Evolutionary conservation across 2,329 filamentous ascomycete genomes (phyloP).

Genomic region (Hypoxylon sp.): DNA sequence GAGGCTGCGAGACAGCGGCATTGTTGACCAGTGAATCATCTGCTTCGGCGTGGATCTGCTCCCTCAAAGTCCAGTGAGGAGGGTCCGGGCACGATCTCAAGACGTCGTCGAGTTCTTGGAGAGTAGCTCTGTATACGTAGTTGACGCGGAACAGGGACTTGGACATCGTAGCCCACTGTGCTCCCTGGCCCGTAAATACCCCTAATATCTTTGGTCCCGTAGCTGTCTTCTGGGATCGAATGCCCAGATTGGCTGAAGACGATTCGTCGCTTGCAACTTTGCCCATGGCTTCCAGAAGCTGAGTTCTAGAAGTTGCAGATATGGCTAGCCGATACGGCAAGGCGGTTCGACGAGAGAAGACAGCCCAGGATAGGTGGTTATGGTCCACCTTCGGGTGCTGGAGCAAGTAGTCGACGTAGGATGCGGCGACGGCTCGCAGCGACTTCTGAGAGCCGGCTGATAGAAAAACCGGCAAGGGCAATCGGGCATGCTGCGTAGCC

Average conservation of each 20-base stretch:
- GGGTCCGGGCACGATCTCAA: conserved; percentile 35
- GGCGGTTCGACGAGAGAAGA: conserved; percentile 43
- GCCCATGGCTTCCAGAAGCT: conserved; percentile 40
- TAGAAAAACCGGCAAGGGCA: conserved; percentile 48
- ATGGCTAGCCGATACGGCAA: conserved; percentile 46
- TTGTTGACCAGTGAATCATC: conserved; percentile 45
- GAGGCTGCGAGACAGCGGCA: conserved; percentile 57
- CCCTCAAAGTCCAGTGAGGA: conserved; percentile 47
- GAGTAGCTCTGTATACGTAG: conserved; percentile 45
- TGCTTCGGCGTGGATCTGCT: conserved; percentile 45
- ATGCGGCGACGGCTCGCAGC: conserved; percentile 39
- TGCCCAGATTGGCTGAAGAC: conserved; percentile 16
- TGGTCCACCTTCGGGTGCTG: conserved; percentile 11
- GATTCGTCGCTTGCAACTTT: conserved; percentile 33
- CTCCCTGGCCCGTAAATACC: conserved; percentile 49
- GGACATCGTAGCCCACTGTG: conserved; percentile 49
- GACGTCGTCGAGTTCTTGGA: conserved; percentile 46
- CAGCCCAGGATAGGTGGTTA: conserved; percentile 46
- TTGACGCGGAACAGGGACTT: conserved; percentile 42
- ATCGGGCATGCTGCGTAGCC: background rate
- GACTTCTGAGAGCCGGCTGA: conserved; percentile 50
- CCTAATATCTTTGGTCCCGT: conserved; percentile 42
- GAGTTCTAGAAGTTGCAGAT: conserved; percentile 34
- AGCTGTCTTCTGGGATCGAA: conserved; percentile 33
- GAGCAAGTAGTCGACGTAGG: conserved; percentile 44